Percentiles rank a stretch among this genome's conserved stretches.
Conservation (phyloP, 306 rosid species). For the Gillenia trifoliata region DNA sequence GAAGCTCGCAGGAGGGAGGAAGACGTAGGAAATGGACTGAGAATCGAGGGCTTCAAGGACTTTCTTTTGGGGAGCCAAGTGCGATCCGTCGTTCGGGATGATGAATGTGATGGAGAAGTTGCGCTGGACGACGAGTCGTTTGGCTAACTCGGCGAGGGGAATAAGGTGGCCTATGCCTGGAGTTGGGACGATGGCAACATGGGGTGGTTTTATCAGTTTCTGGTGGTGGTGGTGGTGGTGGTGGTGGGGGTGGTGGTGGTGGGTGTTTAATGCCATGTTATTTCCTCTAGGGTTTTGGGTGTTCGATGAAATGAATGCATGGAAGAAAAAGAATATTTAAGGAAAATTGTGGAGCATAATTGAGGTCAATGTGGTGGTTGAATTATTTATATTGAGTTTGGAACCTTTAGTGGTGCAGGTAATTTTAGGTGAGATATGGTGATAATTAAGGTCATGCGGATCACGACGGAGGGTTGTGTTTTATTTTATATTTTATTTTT, state of each 20-base stretch:
- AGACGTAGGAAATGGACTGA: not conserved
- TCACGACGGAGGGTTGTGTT: too few species aligned
- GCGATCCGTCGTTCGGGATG: constrained; percentile 12
- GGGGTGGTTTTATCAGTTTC: not conserved
- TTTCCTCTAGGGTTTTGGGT: not conserved
- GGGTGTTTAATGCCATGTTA: not conserved
- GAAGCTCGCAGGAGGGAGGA: constrained; percentile 19
- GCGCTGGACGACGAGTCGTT: constrained; percentile 14
- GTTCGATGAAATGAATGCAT: not conserved
- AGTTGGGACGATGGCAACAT: constrained; percentile 17
- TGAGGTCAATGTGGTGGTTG: too few species aligned
- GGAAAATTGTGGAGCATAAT: too few species aligned
- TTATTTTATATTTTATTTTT: too few species aligned
- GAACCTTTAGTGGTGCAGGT: too few species aligned
- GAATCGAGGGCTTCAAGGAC: constrained; percentile 12
- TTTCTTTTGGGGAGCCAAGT: not conserved
- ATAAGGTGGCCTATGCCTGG: constrained; percentile 27
- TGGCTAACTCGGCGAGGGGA: constrained; percentile 23
- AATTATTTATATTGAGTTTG: too few species aligned
- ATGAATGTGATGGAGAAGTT: constrained; percentile 16
- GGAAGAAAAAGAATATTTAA: not conserved
- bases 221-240: not conserved
- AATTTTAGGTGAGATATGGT: too few species aligned
- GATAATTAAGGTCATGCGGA: too few species aligned
- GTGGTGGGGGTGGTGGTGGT: not conserved